Percentiles rank a stretch among this genome's conserved stretches.
Conservation (phyloP, 805 yeast genomes). For the Nakazawaea wyomingensis region DNA sequence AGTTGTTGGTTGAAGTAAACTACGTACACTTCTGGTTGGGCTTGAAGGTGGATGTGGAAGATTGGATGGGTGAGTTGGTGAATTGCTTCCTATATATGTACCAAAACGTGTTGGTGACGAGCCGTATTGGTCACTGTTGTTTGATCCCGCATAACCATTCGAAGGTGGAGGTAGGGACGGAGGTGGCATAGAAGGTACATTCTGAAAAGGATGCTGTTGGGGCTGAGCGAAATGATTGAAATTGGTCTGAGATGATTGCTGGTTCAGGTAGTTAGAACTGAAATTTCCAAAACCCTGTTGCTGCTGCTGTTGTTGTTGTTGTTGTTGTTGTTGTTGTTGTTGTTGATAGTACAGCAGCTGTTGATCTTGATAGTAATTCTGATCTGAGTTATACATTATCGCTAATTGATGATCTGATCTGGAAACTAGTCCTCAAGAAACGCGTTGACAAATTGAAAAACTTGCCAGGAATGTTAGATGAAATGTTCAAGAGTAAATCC, state of each 20-base stretch:
- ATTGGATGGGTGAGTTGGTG: slow-evolving; percentile 21
- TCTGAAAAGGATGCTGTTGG: slow-evolving; percentile 16
- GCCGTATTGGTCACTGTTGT: slow-evolving; percentile 5
- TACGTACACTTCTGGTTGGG: slow-evolving; percentile 29
- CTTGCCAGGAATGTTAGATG: background rate
- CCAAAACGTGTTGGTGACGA: slow-evolving; percentile 17
- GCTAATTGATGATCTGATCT: background rate
- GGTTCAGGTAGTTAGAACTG: slow-evolving; percentile 17
- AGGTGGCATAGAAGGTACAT: slow-evolving; percentile 22
- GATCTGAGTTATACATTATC: slow-evolving; percentile 14
- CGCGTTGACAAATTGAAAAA: background rate
- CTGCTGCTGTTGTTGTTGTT: slow-evolving; percentile 17
- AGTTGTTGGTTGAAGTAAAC: slow-evolving; percentile 23
- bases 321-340: slow-evolving; percentile 27
- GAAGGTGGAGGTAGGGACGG: slow-evolving; percentile 18
- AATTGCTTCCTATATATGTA: slow-evolving; percentile 13
- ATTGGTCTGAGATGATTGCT: slow-evolving; percentile 20
- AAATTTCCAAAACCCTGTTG: slow-evolving; percentile 21
- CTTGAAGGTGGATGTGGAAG: slow-evolving; percentile 27
- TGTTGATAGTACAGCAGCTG: slow-evolving; percentile 28
- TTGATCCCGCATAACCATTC: slow-evolving; percentile 10
- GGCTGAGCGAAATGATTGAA: slow-evolving; percentile 14
- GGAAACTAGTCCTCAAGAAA: background rate
- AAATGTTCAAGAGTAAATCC: too few species aligned
- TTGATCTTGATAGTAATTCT: slow-evolving; percentile 18